Conservation (phyloP, 805 yeast species). For the Ogataea corticis region DNA sequence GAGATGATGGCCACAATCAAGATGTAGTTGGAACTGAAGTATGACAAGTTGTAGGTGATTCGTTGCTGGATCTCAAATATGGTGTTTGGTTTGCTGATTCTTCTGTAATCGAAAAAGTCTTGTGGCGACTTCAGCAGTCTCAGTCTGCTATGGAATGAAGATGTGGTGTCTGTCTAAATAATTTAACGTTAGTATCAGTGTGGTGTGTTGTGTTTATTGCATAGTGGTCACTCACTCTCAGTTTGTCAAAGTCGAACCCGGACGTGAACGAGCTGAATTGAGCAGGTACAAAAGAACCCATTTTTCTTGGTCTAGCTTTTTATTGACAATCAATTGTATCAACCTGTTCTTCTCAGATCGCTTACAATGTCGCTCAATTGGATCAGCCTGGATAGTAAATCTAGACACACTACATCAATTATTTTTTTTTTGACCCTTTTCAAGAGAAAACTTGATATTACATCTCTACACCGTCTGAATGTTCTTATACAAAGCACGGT, state of each 20-base stretch:
- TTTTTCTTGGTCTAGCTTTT: conserved; percentile 3
- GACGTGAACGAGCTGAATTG: conserved; percentile 36
- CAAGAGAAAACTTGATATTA: background rate
- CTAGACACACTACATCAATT: background rate
- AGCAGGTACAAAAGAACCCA: conserved; percentile 39
- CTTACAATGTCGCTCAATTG: background rate
- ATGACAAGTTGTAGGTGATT: conserved; percentile 76
- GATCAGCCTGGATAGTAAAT: conserved; percentile 1
- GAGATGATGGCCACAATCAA: conserved; percentile 65
- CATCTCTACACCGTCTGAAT: background rate
- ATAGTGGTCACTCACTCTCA: conserved; percentile 27
- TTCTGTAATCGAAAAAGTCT: conserved; percentile 86
- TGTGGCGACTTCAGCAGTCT: conserved; percentile 77
- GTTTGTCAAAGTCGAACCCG: conserved; percentile 34
- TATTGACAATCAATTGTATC: background rate
- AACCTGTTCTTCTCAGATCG: background rate
- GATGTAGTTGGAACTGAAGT: conserved; percentile 83
- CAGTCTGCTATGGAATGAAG: conserved; percentile 58
- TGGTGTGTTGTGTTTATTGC: background rate
- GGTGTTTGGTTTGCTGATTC: conserved; percentile 81
- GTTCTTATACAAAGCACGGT: too few species aligned
- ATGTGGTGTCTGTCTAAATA: conserved; percentile 33
- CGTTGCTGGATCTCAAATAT: conserved; percentile 83
- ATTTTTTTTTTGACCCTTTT: conserved; percentile 1
- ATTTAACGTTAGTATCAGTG: background rate